Evolutionary conservation across 2,329 filamentous ascomycete genomes (phyloP).

Genomic region (Chrysoporthe cubensis): DNA sequence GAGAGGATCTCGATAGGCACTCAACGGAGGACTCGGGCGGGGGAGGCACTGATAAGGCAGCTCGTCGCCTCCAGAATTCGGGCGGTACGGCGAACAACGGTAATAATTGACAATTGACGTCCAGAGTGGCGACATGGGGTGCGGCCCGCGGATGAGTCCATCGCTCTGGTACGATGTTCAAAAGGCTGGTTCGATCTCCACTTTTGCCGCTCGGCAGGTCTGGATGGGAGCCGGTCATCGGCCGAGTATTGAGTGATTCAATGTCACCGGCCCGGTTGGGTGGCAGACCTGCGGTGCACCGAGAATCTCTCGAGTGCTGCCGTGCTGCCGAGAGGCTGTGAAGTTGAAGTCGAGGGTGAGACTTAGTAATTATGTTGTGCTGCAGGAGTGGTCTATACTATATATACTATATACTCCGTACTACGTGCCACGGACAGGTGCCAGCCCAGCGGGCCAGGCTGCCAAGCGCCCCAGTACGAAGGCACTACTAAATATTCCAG

Average conservation of each 20-base stretch:
- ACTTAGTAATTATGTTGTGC: too few species aligned
- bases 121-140: constrained; percentile 14
- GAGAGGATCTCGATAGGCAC: constrained; percentile 20
- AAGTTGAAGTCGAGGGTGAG: too few species aligned
- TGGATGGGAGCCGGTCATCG: constrained; percentile 13
- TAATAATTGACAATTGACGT: constrained; percentile 5
- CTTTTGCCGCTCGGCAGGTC: constrained; percentile 13
- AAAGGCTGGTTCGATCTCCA: neutral
- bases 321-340: too few species aligned
- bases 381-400: too few species aligned
- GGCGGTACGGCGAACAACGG: neutral
- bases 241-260: neutral
- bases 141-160: neutral
- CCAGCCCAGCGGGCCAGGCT: too few species aligned
- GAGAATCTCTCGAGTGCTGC: neutral
- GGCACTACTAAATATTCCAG: too few species aligned
- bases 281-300: neutral
- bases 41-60: neutral
- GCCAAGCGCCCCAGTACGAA: too few species aligned
- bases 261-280: neutral
- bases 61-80: neutral
- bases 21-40: neutral
- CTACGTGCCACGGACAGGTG: too few species aligned
- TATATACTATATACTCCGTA: too few species aligned
- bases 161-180: too few species aligned